Base-by-base conservation (phyloP, 108 stramenopile genomes). In the Chaetoceros muelleri region DNA sequence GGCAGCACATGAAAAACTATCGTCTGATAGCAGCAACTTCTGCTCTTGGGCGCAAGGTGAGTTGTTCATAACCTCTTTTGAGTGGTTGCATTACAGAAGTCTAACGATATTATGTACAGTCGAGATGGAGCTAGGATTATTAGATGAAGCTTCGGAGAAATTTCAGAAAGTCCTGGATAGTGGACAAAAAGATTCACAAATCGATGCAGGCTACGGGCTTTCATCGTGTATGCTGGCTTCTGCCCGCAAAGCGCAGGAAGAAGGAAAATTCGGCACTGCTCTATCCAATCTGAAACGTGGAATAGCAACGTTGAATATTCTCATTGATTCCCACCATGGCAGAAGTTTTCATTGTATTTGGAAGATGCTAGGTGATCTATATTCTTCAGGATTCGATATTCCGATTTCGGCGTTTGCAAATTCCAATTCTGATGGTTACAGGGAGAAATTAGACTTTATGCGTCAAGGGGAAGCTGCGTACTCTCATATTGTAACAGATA, bases 291-390 rank as follows among this genome's bases (percentile, higher is more conserved):
- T 86, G 17, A 2, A 59, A 48, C 59, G 31, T 17, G 85, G 69
- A 16, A 65, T 78, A 28, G 58, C 53, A 8, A 28, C 30, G 26
- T 62, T 72, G 45, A 21, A 63, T 17, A 57, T 44, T 23, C 28
- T 46, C 16, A n/a, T 56, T 31, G 24, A 48, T 24, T 23, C 58
- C 18, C 46, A 58, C 17, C 24, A 25, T 2, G 29, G 54, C 16
- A 10, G 17, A 7, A 24, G 56, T 46, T 49, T 48, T 44, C 26
- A 27, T 20, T 82, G 79, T 53, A 66, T 63, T 29, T 44, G 58
- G 19, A 87, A 87, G 48, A 74, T 84, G 0, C 66, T 81, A n/a
- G 86, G 86, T 26, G 86, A 87, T 62, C 51, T 87, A 24, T 76
- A 78, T 53, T 76, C 86, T 30, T 74, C 75, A 53, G 78, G 76